Base-by-base conservation (phyloP, 2,329 filamentous ascomycete genomes). In the Apiospora malaysiana region DNA sequence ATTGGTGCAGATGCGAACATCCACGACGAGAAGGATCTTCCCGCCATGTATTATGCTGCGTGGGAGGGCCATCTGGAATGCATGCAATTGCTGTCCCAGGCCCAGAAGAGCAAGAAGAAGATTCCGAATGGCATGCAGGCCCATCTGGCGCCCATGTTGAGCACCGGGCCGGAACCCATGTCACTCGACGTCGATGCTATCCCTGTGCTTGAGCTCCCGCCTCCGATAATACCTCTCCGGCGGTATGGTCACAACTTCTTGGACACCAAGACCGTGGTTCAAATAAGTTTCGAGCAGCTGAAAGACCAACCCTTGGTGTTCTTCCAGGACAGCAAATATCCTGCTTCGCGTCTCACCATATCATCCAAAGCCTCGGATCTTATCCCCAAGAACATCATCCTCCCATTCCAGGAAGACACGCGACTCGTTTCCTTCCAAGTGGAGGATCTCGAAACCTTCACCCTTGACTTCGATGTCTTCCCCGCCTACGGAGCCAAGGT, bases 221-320 rank as follows among this genome's bases (percentile, higher is more conserved):
- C 96, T 25, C 96, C 96, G 0, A 98, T 99, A 74, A 98, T 99
- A 75, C 96, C 96, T 0, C 86, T 98, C 66, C 90, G 96, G 75
- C 90, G 96, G 76, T 99, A 99, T 77, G 96, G 96, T 21, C 96
- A 99, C 84, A 99, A 98, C 81, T 99, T 99, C 86, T 87, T 99
- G 46, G 96, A 99, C 78, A 97, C 94, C 42, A 99, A 98, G 84
- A 97, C 95, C 0, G 97, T 98, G 74, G 91, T 99, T 16, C 94
- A 98, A 77, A 92, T 99, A 74, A 94, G 89, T 76, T 98, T 99
- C 77, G 94, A 95, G 68, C 91, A 92, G 72, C 85, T 89, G 37
- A 90, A 88, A 68, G 89, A 96, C 68, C 88, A 88, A 70, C 93
- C 96, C 0, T 91, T 99, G 68, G 84, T 93, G n/a, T 99, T 99